A percentile compares a stretch with the other conserved stretches of the same genome.
phyloP scores from a whole-genome alignment of 148 eudicot species.

The Chenopodium formosanum region DNA sequence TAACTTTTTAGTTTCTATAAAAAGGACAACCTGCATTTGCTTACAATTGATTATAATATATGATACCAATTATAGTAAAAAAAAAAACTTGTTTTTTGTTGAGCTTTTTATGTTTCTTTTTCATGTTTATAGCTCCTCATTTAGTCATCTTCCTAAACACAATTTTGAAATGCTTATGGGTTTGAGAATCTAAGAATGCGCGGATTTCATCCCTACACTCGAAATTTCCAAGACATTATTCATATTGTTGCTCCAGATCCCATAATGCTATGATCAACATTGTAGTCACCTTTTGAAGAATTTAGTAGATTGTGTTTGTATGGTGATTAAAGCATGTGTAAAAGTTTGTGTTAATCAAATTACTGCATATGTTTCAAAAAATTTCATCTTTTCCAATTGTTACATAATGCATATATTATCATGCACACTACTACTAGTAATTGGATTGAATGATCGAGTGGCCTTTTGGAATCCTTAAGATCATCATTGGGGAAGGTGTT shows the following conservation, averaged over 20 bases:
- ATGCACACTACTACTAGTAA: background rate
- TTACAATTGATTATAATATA: slow-evolving; percentile 6
- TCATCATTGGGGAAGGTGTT: background rate
- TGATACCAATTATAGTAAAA: background rate
- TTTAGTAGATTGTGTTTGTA: background rate
- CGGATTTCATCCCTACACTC: background rate
- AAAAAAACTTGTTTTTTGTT: background rate
- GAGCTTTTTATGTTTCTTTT: background rate
- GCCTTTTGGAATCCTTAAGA: slow-evolving; percentile 9
- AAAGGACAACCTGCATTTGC: slow-evolving; percentile 7
- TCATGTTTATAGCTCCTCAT: background rate
- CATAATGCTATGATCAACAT: background rate
- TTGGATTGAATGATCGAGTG: background rate
- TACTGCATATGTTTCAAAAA: background rate
- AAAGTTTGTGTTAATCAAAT: background rate
- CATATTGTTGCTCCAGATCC: too few relatives aligned
- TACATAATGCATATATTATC: slow-evolving; percentile 11
- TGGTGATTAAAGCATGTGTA: background rate
- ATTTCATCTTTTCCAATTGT: background rate
- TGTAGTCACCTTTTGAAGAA: background rate
- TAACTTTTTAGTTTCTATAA: slow-evolving; percentile 10
- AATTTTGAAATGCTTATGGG: background rate
- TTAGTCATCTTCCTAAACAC: background rate
- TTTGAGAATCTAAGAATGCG: background rate
- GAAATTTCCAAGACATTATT: background rate